These are phyloP conservation scores for Harrya chromipes DNA, from an alignment of 768 basidiomycete genomes.

Conservation along the genomic window DNA sequence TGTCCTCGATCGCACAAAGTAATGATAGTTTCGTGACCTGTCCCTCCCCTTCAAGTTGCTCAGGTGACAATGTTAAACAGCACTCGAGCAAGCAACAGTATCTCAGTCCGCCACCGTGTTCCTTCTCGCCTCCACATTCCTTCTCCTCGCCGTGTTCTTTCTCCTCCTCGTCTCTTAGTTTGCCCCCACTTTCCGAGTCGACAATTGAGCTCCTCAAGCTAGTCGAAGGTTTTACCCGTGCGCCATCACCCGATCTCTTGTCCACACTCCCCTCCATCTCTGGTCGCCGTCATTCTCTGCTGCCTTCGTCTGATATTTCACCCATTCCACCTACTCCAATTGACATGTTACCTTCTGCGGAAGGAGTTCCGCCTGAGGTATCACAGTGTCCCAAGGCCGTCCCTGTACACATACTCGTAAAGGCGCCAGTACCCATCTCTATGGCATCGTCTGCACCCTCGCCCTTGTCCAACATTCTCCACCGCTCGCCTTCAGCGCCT, in stretches of 20 bases:
- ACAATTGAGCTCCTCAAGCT: slow-evolving; percentile 1
- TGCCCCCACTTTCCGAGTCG: slow-evolving; percentile 18
- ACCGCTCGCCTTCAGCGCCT: slow-evolving; percentile 5
- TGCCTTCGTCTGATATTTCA: slow-evolving; percentile 9
- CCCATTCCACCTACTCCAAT: slow-evolving; percentile 5
- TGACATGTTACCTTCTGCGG: neutral
- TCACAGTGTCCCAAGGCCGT: neutral
- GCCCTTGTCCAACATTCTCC: neutral
- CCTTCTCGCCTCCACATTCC: slow-evolving; percentile 16
- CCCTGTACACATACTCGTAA: neutral
- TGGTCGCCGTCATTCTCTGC: slow-evolving; percentile 7
- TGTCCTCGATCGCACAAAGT: slow-evolving; percentile 18
- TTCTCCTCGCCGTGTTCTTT: neutral
- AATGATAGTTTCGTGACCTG: slow-evolving; percentile 2
- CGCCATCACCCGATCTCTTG: slow-evolving; percentile 24
- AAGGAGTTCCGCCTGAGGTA: neutral
- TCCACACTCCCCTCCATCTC: slow-evolving; percentile 25
- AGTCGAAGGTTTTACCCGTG: slow-evolving; percentile 7
- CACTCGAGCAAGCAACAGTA: slow-evolving; percentile 5
- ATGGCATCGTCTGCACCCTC: neutral
- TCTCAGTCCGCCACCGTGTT: slow-evolving; percentile 20
- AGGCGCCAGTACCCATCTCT: neutral
- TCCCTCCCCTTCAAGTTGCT: slow-evolving; percentile 17
- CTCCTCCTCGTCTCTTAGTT: slow-evolving; percentile 26
- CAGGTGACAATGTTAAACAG: slow-evolving; percentile 8